A percentile compares a stretch with the other conserved stretches of the same genome.
These are phyloP conservation scores for Cronartium quercuum DNA, from an alignment of 1,284 basidiomycete species.

Conservation along the genomic window DNA sequence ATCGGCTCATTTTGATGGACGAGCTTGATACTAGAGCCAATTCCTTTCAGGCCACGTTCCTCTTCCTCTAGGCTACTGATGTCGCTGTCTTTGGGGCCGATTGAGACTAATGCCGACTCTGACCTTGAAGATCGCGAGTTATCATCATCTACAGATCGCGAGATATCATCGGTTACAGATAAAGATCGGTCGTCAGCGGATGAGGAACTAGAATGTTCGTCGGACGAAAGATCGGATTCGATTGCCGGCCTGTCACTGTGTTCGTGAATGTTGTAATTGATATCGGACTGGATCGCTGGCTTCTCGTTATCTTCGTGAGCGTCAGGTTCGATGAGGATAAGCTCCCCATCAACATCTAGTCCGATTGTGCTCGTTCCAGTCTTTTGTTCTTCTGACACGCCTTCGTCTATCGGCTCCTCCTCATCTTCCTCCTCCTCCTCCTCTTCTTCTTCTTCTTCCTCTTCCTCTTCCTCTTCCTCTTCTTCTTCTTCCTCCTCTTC, in stretches of 20 bases:
- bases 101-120: too few relatives aligned
- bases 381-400: background rate
- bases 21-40: background rate
- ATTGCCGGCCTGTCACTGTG: too few relatives aligned
- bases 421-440: background rate
- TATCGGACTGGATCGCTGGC: too few relatives aligned
- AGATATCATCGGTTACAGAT: too few relatives aligned
- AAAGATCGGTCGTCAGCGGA: too few relatives aligned
- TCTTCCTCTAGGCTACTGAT: background rate
- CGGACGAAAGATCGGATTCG: too few relatives aligned
- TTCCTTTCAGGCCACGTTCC: background rate
- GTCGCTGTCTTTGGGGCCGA: too few relatives aligned
- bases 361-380: background rate
- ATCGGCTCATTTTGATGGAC: background rate
- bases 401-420: background rate
- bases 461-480: constrained; percentile 12
- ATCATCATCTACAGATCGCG: too few relatives aligned
- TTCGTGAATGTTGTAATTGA: too few relatives aligned
- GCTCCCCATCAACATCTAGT: background rate
- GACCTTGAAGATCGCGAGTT: too few relatives aligned
- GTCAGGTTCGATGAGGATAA: background rate
- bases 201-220: too few relatives aligned
- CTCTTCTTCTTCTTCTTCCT: background rate
- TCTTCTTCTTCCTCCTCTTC: background rate
- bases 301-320: background rate